These are phyloP conservation scores for Tolypocladium ovalisporum DNA, from an alignment of 2,329 filamentous ascomycete genomes.

Conservation along the genomic window DNA sequence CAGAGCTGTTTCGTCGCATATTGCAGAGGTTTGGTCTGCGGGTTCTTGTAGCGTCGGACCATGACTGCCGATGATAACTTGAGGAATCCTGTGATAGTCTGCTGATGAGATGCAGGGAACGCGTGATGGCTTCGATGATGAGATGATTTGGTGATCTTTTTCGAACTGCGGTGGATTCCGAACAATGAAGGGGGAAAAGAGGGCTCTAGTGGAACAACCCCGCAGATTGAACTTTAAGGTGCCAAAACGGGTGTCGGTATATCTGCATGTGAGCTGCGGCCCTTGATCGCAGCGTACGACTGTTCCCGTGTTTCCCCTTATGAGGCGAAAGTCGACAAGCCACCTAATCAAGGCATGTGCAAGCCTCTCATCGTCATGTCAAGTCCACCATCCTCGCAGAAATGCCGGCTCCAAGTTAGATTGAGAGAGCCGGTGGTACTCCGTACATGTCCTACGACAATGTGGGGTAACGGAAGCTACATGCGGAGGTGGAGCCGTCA, in stretches of 20 bases:
- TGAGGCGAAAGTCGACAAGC: too few relatives aligned
- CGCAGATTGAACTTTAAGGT: background rate
- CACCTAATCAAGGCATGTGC: too few relatives aligned
- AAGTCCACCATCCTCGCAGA: too few relatives aligned
- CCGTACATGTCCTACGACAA: too few relatives aligned
- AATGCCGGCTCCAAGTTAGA: too few relatives aligned
- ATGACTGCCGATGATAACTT: background rate
- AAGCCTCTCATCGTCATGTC: too few relatives aligned
- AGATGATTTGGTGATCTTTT: background rate
- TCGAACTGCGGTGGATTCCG: background rate
- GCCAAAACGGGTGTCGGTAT: background rate
- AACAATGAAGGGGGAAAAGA: background rate
- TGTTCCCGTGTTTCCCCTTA: too few relatives aligned
- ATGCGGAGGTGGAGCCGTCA: too few relatives aligned
- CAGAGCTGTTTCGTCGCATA: background rate
- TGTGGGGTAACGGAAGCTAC: too few relatives aligned
- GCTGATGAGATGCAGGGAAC: background rate
- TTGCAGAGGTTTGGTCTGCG: background rate
- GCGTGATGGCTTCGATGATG: background rate
- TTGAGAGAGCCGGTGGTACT: too few relatives aligned
- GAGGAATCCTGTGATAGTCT: background rate
- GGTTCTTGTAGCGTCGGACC: background rate
- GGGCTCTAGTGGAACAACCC: background rate
- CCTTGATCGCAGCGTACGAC: background rate
- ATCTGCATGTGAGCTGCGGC: background rate